Percentiles rank a stretch among this genome's conserved stretches.
These are phyloP conservation scores for Babesia gibsoni DNA, from an alignment of 169 alveolate genomes.

Conservation along the genomic window DNA sequence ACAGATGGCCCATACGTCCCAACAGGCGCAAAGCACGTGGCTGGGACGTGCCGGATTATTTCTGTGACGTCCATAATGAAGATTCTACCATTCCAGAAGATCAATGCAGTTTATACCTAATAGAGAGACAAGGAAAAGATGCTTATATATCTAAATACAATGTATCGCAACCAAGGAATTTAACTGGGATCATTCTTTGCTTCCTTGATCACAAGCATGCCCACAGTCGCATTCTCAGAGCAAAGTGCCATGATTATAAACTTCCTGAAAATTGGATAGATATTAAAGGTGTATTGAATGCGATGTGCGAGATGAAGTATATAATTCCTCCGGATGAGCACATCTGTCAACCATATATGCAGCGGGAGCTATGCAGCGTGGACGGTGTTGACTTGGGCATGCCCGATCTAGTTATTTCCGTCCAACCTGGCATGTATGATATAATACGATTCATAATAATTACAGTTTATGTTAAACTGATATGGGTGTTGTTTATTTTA, in stretches of 20 bases:
- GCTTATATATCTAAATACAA: constrained; percentile 6
- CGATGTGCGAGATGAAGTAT: constrained; percentile 4
- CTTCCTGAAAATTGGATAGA: not conserved
- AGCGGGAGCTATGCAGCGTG: constrained; percentile 4
- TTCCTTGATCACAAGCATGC: constrained; percentile 36
- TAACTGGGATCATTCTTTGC: constrained; percentile 15
- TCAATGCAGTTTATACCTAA: not conserved
- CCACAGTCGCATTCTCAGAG: constrained; percentile 19
- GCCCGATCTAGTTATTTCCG: constrained; percentile 51
- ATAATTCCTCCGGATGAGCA: constrained; percentile 36
- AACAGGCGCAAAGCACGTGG: not conserved
- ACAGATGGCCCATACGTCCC: not conserved
- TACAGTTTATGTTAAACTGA: not conserved
- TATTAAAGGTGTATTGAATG: not conserved
- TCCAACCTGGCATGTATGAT: constrained; percentile 10
- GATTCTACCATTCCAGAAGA: too few species aligned
- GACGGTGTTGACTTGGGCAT: constrained; percentile 2
- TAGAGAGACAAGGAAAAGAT: constrained; percentile 2
- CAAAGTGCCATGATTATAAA: not conserved
- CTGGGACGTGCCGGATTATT: not conserved
- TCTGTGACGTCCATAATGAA: not conserved
- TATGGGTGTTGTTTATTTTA: not conserved
- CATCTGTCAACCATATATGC: constrained; percentile 29
- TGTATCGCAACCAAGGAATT: not conserved
- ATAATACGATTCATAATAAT: not conserved